Evolutionary conservation across 192 early-diverging fungal species (phyloP).

Genomic region (Coemansia sp.): DNA sequence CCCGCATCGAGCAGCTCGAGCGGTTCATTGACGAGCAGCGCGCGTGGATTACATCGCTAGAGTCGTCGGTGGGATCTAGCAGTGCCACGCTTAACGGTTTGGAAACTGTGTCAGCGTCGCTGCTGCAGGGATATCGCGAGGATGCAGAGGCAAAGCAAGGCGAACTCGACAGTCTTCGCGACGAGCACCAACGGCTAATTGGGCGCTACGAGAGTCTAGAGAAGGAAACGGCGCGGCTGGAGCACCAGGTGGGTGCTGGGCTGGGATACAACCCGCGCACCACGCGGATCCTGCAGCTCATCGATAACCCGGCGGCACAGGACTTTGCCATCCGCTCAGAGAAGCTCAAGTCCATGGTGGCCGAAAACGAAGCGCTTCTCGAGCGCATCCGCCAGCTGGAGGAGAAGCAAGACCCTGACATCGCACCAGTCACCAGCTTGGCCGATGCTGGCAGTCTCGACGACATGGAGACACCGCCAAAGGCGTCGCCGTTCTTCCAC

Average conservation of each 20-base stretch:
- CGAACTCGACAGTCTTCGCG: conserved; percentile 16
- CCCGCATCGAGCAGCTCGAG: conserved; percentile 65
- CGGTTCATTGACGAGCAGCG: conserved; percentile 61
- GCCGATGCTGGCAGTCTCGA: not conserved
- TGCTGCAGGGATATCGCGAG: conserved; percentile 30
- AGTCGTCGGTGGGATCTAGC: not conserved
- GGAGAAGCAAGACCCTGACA: too few species aligned
- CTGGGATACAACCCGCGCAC: conserved; percentile 61
- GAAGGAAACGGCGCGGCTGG: conserved; percentile 58
- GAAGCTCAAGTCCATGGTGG: conserved; percentile 62
- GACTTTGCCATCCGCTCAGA: conserved; percentile 70
- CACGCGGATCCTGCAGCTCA: conserved; percentile 69
- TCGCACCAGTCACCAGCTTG: not conserved
- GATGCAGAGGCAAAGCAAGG: conserved; percentile 23
- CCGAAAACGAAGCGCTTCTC: conserved; percentile 71
- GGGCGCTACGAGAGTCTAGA: conserved; percentile 48
- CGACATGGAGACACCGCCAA: too few species aligned
- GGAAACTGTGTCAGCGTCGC: conserved; percentile 12
- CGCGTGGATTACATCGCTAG: conserved; percentile 25
- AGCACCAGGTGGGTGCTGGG: conserved; percentile 63
- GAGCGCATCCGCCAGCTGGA: conserved; percentile 32
- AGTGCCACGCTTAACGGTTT: not conserved
- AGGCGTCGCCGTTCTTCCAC: conserved; percentile 34
- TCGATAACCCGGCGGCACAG: conserved; percentile 70
- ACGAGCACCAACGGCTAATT: conserved; percentile 13